phyloP scores from a whole-genome alignment of 2,329 filamentous ascomycete genomes.

The Penicillium aurantiogriseum region DNA sequence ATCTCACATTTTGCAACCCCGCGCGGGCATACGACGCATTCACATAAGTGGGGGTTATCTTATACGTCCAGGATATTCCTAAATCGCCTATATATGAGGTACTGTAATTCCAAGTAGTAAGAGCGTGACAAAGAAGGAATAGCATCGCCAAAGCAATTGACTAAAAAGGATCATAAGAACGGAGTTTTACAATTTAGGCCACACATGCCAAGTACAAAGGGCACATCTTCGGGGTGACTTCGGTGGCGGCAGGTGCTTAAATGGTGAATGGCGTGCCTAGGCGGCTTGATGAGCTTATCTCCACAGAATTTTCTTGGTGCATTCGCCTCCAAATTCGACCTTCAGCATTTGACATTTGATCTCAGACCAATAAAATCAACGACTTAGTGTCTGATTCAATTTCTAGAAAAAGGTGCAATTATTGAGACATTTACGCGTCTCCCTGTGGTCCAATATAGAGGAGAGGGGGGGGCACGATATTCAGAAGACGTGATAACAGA shows the following conservation, averaged over 20 bases:
- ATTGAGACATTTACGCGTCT: not conserved
- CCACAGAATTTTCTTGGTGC: not conserved
- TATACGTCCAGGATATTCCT: not conserved
- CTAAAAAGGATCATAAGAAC: too few species aligned
- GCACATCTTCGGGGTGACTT: not conserved
- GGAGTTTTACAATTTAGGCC: not conserved
- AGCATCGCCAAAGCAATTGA: too few species aligned
- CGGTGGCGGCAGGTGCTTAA: not conserved
- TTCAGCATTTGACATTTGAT: not conserved
- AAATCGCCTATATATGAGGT: not conserved
- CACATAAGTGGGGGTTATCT: not conserved
- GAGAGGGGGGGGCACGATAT: not conserved
- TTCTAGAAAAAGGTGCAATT: not conserved
- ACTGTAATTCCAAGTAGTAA: not conserved
- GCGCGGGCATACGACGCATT: not conserved
- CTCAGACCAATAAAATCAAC: not conserved
- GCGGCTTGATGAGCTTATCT: slow-evolving; percentile 1
- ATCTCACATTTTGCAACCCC: not conserved
- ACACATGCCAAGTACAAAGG: not conserved
- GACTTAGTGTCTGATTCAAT: not conserved
- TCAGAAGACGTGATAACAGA: not conserved
- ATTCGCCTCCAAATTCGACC: not conserved
- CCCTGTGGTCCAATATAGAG: not conserved
- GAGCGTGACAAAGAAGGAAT: too few species aligned
- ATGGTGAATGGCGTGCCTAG: slow-evolving; percentile 1